Conservation (phyloP, 768 basidiomycete genomes). For the Lyophyllum atratum region DNA sequence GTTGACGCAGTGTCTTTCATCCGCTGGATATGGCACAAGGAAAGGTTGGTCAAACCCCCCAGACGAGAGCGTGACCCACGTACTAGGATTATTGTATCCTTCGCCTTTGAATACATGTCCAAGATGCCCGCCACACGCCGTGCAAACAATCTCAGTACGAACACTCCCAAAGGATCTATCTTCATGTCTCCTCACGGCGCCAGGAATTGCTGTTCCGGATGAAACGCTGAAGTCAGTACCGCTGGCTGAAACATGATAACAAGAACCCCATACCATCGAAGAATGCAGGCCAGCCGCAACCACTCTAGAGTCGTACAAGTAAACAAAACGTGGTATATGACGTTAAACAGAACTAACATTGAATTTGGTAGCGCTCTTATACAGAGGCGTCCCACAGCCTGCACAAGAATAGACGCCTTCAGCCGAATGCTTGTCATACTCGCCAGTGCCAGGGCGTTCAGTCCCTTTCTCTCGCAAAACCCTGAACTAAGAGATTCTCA, state of each 20-base stretch:
- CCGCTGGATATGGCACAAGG: slow-evolving; percentile 41
- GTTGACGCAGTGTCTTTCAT: slow-evolving; percentile 90
- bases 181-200: slow-evolving; percentile 79
- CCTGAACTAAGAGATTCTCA: slow-evolving; percentile 59
- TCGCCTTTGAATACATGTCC: slow-evolving; percentile 97
- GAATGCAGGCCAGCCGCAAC: slow-evolving; percentile 98
- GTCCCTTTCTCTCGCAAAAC: slow-evolving; percentile 88
- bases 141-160: slow-evolving; percentile 86
- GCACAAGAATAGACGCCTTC: slow-evolving; percentile 78
- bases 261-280: slow-evolving; percentile 66
- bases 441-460: slow-evolving; percentile 74
- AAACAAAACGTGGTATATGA: not conserved
- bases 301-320: slow-evolving; percentile 47
- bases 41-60: not conserved
- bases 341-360: slow-evolving; percentile 38
- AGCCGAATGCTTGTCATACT: slow-evolving; percentile 70
- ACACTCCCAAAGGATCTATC: slow-evolving; percentile 67
- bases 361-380: slow-evolving; percentile 90
- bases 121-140: slow-evolving; percentile 90
- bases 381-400: slow-evolving; percentile 80
- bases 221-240: slow-evolving; percentile 2
- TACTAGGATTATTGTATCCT: slow-evolving; percentile 78
- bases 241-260: not conserved
- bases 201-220: slow-evolving; percentile 71
- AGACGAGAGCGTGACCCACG: slow-evolving; percentile 22